Evolutionary conservation across 768 basidiomycete genomes (phyloP), one percentile per base, ranked within the genome.

Genomic region (Termitomyces sp.): DNA sequence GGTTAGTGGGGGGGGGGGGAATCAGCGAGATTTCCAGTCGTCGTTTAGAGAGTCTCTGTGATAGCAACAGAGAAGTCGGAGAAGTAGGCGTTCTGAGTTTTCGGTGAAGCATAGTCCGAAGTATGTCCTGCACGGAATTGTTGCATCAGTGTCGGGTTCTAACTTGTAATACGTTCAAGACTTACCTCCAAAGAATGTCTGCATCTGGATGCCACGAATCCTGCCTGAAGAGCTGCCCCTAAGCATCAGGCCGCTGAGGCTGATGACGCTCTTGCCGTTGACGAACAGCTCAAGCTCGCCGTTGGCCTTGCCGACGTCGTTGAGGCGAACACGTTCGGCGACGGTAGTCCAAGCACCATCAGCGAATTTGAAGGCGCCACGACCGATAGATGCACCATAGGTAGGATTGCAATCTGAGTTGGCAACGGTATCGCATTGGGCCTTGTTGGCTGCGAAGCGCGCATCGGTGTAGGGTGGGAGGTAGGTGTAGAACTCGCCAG

Each of bases 141-240:
- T 4, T 14, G 52, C 6, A 59, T 44, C 50, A 55, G 43, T 31
- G 4, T 35, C 12, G 45, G 23, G 25, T n/a, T 49, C 25, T 48
- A 51, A 23, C 44, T 6, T 35, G 27, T 12, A 1, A 41, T 11
- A n/a, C 5, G 7, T 35, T 16, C 5, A 35, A 23, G 19, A 71
- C 74, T 59, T 65, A 80, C 83, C 86, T 47, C 87, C 87, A 62
- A 91, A 90, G 80, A 90, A 90, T n/a, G 87, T 86, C 72, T 90
- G 85, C 77, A 85, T 81, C 68, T 83, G 83, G 56, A 88, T 81
- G 21, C 89, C 89, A 34, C 82, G 77, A 64, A 90, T 79, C 59
- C 75, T 76, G 40, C 83, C 82, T 0, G 71, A 69, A 27, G 66
- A 68, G 56, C 72, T 73, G 58, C 81, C 75, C 48, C 83, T 73